A percentile compares a stretch with the other conserved stretches of the same genome.
phyloP scores from a whole-genome alignment of 768 basidiomycete species.

The Zangia roseola region DNA sequence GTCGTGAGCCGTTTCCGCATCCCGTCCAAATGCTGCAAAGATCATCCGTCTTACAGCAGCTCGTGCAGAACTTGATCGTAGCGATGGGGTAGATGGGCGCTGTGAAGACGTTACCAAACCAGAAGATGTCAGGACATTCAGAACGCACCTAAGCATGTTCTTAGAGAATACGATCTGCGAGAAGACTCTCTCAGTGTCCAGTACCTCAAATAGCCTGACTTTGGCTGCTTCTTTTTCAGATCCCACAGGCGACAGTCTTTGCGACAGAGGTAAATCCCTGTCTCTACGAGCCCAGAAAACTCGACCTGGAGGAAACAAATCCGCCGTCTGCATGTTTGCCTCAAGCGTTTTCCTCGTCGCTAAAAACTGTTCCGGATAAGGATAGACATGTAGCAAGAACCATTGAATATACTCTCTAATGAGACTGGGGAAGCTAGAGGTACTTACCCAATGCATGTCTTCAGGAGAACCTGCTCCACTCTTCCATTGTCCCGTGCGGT shows the following conservation, averaged over 20 bases:
- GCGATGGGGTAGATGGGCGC: constrained; percentile 77
- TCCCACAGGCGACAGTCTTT: constrained; percentile 20
- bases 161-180: constrained; percentile 77
- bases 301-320: constrained; percentile 74
- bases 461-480: constrained; percentile 54
- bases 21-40: not conserved
- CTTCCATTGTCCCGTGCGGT: constrained; percentile 59
- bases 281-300: constrained; percentile 81
- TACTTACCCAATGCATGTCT: constrained; percentile 51
- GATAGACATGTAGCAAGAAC: not conserved
- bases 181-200: constrained; percentile 75
- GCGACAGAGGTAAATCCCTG: constrained; percentile 59
- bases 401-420: not conserved
- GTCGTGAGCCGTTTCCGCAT: not conserved
- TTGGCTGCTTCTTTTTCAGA: constrained; percentile 41
- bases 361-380: constrained; percentile 52
- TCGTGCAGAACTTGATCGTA: constrained; percentile 78
- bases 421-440: constrained; percentile 2
- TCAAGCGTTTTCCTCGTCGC: constrained; percentile 81
- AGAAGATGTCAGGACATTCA: not conserved
- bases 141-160: constrained; percentile 74
- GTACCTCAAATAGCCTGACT: constrained; percentile 73
- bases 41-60: constrained; percentile 41
- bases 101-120: constrained; percentile 23
- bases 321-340: constrained; percentile 75